Percentiles rank a stretch among this genome's conserved stretches.
Evolutionary conservation across 2,329 filamentous ascomycete genomes (phyloP).

Genomic region (Lasiodiplodia citricola): DNA sequence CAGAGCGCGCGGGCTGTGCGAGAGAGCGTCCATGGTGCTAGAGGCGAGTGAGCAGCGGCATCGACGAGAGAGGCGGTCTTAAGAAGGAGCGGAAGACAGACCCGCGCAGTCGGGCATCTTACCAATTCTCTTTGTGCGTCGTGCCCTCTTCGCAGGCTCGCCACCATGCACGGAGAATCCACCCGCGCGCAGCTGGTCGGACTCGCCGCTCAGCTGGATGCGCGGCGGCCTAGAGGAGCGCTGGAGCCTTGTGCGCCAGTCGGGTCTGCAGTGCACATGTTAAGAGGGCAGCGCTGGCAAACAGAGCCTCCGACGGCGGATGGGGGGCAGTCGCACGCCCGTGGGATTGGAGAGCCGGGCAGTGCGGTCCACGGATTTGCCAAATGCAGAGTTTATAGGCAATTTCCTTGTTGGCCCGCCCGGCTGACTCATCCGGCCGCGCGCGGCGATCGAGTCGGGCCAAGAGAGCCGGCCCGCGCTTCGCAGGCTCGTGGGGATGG

Average conservation of each 20-base stretch:
- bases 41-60: slow-evolving; percentile 16
- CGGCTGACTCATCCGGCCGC: slow-evolving; percentile 11
- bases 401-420: slow-evolving; percentile 6
- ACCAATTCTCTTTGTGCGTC: slow-evolving; percentile 18
- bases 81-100: slow-evolving; percentile 1
- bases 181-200: slow-evolving; percentile 7
- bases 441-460: background rate
- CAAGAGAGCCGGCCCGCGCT: background rate
- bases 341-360: slow-evolving; percentile 12
- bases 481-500: slow-evolving; percentile 7
- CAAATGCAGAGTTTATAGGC: slow-evolving; percentile 22
- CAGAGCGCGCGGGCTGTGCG: slow-evolving; percentile 13
- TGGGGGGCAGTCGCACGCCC: slow-evolving; percentile 13
- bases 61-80: background rate
- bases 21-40: slow-evolving; percentile 24
- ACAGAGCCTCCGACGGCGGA: slow-evolving; percentile 1
- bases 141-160: slow-evolving; percentile 10
- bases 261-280: slow-evolving; percentile 14
- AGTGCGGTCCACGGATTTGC: slow-evolving; percentile 6
- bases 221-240: background rate
- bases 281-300: background rate
- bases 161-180: slow-evolving; percentile 9
- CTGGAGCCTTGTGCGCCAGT: slow-evolving; percentile 7
- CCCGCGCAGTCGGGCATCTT: slow-evolving; percentile 21
- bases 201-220: slow-evolving; percentile 16